Base-by-base conservation (phyloP, 768 basidiomycete species). In the Favolaschia claudopus region DNA sequence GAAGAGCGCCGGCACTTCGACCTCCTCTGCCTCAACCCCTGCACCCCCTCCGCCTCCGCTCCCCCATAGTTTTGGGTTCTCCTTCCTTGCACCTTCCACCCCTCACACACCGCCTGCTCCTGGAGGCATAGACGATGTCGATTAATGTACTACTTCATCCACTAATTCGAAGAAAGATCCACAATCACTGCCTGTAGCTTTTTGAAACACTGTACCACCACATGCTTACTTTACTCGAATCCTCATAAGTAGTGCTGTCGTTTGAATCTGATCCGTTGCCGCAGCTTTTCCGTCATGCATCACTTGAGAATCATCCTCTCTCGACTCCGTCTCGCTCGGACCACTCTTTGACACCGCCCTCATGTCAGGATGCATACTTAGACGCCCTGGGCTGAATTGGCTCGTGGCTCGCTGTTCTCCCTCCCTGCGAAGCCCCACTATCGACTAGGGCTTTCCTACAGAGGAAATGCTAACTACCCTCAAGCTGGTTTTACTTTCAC, bases 91-190 rank as follows among this genome's bases (percentile, higher is more conserved):
- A 37, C 19, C 63, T 14, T 55, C 58, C 34, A 20, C 56, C 7
- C 36, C 51, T 17, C 32, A 46, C 27, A 22, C 38, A 22, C 46
- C 57, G n/a, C 19, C 64, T 10, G 42, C 43, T 7, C 53, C 52
- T 44, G 63, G 65, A 7, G 70, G 70, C 2, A 70, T 76, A 52
- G 69, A 75, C 20, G 72, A 74, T 38, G 74, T 73, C 10, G 76
- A 76, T 54, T 79, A 66, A 67, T 58, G 33, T 4, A 25, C 42
- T 51, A 29, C 31, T 61, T 55, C 48, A 50, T 55, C 44, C 47
- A 34, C 52, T 54, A 28, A 55, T 46, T 40, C 24, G n/a, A 24
- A 45, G 33, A 48, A 27, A 25, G 31, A 37, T 19, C 25, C 37
- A 47, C 20, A 15, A 47, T 24, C 20, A 20, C 28, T 33, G 31